These are phyloP conservation scores for Penicillium turbatum DNA, from an alignment of 495 filamentous ascomycete genomes.

Conservation along the genomic window DNA sequence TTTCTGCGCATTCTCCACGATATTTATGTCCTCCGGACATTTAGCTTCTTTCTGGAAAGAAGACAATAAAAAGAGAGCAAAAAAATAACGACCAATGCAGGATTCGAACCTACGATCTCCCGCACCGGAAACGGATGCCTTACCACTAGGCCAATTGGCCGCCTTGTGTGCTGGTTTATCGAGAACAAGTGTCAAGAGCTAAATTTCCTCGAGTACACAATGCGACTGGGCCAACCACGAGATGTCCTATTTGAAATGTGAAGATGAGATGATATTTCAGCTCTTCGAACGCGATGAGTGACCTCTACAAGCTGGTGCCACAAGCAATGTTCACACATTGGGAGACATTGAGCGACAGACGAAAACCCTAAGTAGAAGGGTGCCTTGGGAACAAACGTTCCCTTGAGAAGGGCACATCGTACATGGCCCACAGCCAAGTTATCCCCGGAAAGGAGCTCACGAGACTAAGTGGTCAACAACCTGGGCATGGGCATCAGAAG, in stretches of 20 bases:
- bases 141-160: slow-evolving; percentile 29
- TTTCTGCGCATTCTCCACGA: neutral
- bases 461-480: neutral
- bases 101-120: slow-evolving; percentile 34
- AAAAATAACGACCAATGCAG: slow-evolving; percentile 29
- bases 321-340: too few relatives aligned
- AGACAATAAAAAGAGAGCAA: neutral
- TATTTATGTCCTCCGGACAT: too few relatives aligned
- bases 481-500: neutral
- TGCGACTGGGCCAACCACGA: too few relatives aligned
- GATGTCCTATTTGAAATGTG: too few relatives aligned
- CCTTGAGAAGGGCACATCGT: neutral
- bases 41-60: too few relatives aligned
- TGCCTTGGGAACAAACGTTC: neutral
- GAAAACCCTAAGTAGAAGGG: neutral
- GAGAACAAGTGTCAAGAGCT: too few relatives aligned
- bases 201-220: too few relatives aligned
- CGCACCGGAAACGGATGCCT: slow-evolving; percentile 33
- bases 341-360: neutral
- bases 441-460: neutral
- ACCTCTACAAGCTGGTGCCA: neutral
- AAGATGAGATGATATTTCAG: too few relatives aligned
- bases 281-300: neutral
- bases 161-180: neutral
- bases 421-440: neutral